Evolutionary conservation across 2,329 filamentous ascomycete species (phyloP).

Genomic region (Chaetomiaceae sp.): DNA sequence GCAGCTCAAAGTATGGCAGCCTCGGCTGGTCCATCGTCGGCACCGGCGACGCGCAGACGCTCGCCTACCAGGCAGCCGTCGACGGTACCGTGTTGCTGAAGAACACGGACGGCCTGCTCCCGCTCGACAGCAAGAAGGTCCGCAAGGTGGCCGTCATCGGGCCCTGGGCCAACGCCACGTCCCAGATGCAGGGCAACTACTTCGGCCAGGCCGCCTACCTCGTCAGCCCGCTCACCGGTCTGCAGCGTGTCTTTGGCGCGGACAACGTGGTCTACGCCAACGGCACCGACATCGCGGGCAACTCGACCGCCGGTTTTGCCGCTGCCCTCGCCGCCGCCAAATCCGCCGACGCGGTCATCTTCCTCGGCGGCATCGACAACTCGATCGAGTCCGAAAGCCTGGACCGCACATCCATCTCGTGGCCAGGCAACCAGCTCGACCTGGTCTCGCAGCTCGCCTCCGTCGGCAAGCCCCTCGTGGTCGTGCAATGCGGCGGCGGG

Average conservation of each 20-base stretch:
- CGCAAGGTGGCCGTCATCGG: conserved; percentile 51
- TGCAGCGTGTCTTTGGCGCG: conserved; percentile 39
- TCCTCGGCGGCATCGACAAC: conserved; percentile 49
- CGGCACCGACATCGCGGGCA: conserved; percentile 25
- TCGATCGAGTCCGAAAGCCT: conserved; percentile 44
- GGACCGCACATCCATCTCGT: conserved; percentile 46
- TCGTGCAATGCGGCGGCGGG: conserved; percentile 44
- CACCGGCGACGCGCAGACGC: conserved; percentile 32
- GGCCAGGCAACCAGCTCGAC: conserved; percentile 46
- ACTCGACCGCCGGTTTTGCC: conserved; percentile 17
- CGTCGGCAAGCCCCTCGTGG: conserved; percentile 42
- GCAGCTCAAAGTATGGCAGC: conserved; percentile 18
- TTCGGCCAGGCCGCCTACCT: conserved; percentile 49
- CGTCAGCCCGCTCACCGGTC: conserved; percentile 28
- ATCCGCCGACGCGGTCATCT: conserved; percentile 44
- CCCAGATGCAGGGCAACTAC: conserved; percentile 55
- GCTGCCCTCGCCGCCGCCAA: conserved; percentile 11
- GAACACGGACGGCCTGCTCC: conserved; percentile 44
- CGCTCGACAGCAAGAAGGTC: conserved; percentile 39
- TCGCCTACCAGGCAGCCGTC: conserved; percentile 46
- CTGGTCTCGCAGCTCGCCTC: conserved; percentile 42
- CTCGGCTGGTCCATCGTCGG: conserved; percentile 50
- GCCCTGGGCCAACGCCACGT: conserved; percentile 51
- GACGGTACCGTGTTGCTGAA: conserved; percentile 45
- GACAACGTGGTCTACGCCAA: conserved; percentile 40